phyloP scores from a whole-genome alignment of 371 early-diverging fungal genomes.

The Capillidium heterosporum region DNA sequence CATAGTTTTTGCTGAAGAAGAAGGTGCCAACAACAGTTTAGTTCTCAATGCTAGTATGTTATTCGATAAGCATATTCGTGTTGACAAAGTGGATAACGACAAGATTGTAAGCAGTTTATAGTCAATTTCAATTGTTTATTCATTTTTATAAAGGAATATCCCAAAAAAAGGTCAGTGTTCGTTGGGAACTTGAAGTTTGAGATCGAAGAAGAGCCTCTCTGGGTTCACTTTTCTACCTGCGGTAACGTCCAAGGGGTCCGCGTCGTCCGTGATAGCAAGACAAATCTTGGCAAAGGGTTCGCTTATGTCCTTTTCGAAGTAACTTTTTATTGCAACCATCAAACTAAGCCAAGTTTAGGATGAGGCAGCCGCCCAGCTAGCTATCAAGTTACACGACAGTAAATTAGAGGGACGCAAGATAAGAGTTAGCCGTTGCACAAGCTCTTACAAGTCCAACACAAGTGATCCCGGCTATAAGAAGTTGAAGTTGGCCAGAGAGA shows the following conservation, averaged over 20 bases:
- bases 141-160: constrained; percentile 24
- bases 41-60: constrained; percentile 54
- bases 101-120: constrained; percentile 16
- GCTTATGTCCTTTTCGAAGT: constrained; percentile 64
- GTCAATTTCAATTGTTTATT: background rate
- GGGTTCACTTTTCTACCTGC: constrained; percentile 62
- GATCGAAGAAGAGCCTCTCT: constrained; percentile 68
- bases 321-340: constrained; percentile 4
- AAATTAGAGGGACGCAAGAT: constrained; percentile 37
- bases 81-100: constrained; percentile 40
- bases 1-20: constrained; percentile 48
- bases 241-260: constrained; percentile 75
- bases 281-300: constrained; percentile 89
- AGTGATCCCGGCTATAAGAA: too few relatives aligned
- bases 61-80: constrained; percentile 71
- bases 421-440: constrained; percentile 25
- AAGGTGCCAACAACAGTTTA: constrained; percentile 39
- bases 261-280: constrained; percentile 64
- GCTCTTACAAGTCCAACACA: too few relatives aligned
- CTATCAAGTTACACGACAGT: constrained; percentile 57
- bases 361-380: constrained; percentile 48
- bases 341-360: constrained; percentile 14
- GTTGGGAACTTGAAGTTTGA: constrained; percentile 83
- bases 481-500: too few relatives aligned
- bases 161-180: constrained; percentile 71